Conservation (phyloP, 2,329 filamentous ascomycete species). For the Trichophyton mentagrophytes region DNA sequence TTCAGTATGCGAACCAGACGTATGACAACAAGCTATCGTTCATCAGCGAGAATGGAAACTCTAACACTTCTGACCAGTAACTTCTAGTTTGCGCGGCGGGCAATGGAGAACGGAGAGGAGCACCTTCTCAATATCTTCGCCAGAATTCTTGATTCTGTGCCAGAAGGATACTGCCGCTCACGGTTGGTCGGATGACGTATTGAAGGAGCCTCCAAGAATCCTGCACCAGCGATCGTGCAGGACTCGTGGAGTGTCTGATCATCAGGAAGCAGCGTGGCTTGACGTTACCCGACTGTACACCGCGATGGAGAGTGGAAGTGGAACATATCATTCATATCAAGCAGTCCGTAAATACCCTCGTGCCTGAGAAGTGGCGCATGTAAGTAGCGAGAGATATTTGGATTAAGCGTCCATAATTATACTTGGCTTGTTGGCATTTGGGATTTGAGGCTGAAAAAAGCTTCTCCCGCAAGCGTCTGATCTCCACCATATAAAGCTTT, state of each 20-base stretch:
- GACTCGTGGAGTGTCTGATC: not conserved
- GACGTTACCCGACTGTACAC: not conserved
- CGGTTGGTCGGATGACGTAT: not conserved
- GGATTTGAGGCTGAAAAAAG: not conserved
- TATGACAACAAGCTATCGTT: not conserved
- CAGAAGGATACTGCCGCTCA: not conserved
- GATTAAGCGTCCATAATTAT: no score
- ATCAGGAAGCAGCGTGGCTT: not conserved
- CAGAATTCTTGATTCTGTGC: not conserved
- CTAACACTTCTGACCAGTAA: not conserved
- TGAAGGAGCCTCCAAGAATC: not conserved
- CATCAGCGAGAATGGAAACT: not conserved
- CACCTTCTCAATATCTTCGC: not conserved
- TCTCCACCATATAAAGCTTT: not conserved
- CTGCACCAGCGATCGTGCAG: not conserved
- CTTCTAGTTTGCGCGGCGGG: not conserved
- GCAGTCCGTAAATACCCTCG: no score
- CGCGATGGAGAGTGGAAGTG: not conserved
- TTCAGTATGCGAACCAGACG: not conserved
- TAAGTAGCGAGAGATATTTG: not conserved
- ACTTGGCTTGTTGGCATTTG: not conserved
- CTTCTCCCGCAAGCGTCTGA: not conserved
- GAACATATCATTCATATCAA: not conserved
- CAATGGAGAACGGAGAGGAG: not conserved
- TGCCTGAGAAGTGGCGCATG: not conserved